These are phyloP conservation scores for Cydonia oblonga DNA, from an alignment of 331 rosid genomes.

Conservation along the genomic window DNA sequence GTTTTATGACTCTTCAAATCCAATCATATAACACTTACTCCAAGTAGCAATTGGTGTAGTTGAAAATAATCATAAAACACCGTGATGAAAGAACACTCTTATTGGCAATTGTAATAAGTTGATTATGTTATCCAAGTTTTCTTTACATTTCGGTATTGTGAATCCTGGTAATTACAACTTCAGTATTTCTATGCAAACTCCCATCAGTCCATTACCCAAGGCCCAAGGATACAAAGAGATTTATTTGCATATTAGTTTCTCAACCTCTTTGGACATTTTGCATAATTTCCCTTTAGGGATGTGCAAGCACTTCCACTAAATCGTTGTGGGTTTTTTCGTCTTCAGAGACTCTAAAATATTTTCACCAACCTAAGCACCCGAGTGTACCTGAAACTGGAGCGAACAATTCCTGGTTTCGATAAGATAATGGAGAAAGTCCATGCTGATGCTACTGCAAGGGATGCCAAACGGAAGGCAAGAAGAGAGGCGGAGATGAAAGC, in stretches of 20 bases:
- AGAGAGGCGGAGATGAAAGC: conserved; percentile 26
- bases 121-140: neutral
- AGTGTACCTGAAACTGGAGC: conserved; percentile 13
- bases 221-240: neutral
- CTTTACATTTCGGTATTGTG: neutral
- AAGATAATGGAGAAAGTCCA: conserved; percentile 22
- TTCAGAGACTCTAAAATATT: conserved; percentile 33
- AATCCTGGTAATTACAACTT: neutral
- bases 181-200: neutral
- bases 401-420: conserved; percentile 46
- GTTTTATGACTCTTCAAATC: neutral
- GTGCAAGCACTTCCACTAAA: neutral
- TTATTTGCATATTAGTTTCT: neutral
- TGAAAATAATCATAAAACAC: neutral
- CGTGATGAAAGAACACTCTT: neutral
- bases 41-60: neutral
- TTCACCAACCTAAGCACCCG: conserved; percentile 10
- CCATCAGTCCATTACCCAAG: neutral
- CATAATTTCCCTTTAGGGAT: neutral
- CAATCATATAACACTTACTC: neutral
- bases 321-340: conserved; percentile 7
- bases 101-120: neutral
- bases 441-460: conserved; percentile 13
- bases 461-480: conserved; percentile 13
- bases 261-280: neutral